Conservation (phyloP, 495 filamentous ascomycete genomes). For the Neurospora cerealis region DNA sequence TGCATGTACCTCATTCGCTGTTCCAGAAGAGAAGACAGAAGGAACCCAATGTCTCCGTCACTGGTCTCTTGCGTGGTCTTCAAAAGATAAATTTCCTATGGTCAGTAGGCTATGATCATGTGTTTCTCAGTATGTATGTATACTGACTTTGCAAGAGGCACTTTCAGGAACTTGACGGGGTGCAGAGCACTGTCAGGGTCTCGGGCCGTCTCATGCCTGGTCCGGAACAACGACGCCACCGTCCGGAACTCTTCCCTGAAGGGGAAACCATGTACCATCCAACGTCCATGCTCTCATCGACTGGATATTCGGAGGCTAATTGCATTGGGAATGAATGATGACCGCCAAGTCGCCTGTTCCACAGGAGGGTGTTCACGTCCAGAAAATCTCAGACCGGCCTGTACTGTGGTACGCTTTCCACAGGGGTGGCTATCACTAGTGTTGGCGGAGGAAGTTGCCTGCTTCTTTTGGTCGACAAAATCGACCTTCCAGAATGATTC, state of each 20-base stretch:
- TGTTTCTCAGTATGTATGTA: background rate
- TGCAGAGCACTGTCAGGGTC: background rate
- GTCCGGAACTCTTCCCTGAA: slow-evolving; percentile 12
- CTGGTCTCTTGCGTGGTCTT: background rate
- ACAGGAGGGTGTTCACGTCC: background rate
- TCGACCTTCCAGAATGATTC: slow-evolving; percentile 5
- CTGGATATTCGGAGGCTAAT: slow-evolving; percentile 3
- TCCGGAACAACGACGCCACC: slow-evolving; percentile 5
- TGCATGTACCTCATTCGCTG: background rate
- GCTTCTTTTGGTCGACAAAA: slow-evolving; percentile 5
- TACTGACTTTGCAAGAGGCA: background rate
- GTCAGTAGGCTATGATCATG: background rate
- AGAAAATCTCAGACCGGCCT: slow-evolving; percentile 1
- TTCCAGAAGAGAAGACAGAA: background rate
- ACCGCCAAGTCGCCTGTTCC: slow-evolving; percentile 5
- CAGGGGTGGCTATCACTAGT: background rate
- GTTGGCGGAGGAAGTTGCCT: background rate
- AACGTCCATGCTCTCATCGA: slow-evolving; percentile 8
- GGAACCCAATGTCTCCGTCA: background rate
- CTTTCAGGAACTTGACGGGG: background rate
- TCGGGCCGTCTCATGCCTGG: background rate
- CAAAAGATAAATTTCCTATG: background rate
- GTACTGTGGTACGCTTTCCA: background rate
- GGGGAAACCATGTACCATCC: slow-evolving; percentile 10
- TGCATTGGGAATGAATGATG: slow-evolving; percentile 1